phyloP scores from a whole-genome alignment of 331 rosid genomes.

The Cydonia oblonga region DNA sequence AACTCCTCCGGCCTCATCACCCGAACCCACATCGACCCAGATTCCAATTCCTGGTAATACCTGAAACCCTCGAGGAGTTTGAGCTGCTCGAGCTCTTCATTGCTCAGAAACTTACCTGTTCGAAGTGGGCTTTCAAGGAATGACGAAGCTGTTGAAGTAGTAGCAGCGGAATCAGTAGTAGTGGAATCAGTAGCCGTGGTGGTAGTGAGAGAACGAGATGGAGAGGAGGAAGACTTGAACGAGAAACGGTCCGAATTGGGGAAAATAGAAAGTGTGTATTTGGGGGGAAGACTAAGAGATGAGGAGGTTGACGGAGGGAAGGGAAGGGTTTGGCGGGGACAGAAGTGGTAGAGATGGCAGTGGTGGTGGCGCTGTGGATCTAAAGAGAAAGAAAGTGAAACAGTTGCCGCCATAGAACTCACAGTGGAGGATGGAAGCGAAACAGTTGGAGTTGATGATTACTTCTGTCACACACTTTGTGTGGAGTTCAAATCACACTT shows the following conservation, averaged over 20 bases:
- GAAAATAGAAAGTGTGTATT: conserved; percentile 18
- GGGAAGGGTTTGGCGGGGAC: conserved; percentile 15
- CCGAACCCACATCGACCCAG: conserved; percentile 67
- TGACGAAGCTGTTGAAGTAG: conserved; percentile 12
- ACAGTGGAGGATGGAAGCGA: neutral
- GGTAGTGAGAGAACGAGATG: conserved; percentile 20
- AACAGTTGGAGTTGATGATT: neutral
- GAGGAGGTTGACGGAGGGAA: conserved; percentile 3
- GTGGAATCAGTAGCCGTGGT: neutral
- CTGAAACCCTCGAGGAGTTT: conserved; percentile 37
- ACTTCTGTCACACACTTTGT: neutral
- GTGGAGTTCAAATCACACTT: neutral
- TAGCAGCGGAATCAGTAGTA: neutral
- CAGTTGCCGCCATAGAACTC: conserved; percentile 34
- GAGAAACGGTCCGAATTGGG: conserved; percentile 8
- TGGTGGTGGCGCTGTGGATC: conserved; percentile 29
- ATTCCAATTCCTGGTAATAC: conserved; percentile 42
- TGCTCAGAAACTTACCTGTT: conserved; percentile 52
- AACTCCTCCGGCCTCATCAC: conserved; percentile 59
- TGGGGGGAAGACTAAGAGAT: conserved; percentile 2
- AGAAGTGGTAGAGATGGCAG: conserved; percentile 2
- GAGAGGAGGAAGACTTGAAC: conserved; percentile 39
- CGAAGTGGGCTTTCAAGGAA: conserved; percentile 33
- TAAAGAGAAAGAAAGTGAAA: conserved; percentile 38
- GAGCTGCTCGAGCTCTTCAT: conserved; percentile 49